phyloP scores from a whole-genome alignment of 2,329 filamentous ascomycete genomes.

The Daldinia sp. region DNA sequence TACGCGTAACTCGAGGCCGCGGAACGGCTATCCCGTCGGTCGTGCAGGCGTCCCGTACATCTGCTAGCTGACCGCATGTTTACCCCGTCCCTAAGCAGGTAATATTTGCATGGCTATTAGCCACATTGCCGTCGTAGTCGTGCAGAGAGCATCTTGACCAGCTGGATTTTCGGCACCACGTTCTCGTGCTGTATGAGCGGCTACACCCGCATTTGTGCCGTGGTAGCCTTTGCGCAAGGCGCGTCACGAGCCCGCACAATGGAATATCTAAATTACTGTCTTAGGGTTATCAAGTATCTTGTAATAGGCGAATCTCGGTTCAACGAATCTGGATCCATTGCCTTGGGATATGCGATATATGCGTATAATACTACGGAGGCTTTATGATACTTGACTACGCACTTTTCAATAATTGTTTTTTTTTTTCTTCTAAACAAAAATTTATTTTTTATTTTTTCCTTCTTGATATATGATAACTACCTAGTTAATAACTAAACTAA shows the following conservation, averaged over 20 bases:
- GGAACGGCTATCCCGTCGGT: slow-evolving; percentile 37
- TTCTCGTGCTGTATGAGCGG: slow-evolving; percentile 36
- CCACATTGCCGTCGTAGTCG: slow-evolving; percentile 27
- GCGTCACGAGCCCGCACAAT: slow-evolving; percentile 32
- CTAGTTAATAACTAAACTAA: slow-evolving; percentile 1
- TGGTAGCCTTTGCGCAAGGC: slow-evolving; percentile 34
- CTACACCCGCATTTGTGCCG: slow-evolving; percentile 38
- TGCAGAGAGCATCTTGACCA: slow-evolving; percentile 20
- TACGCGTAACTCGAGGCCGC: slow-evolving; percentile 31
- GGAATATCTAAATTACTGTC: slow-evolving; percentile 24
- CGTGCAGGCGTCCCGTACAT: slow-evolving; percentile 26
- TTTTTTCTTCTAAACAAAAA: not conserved
- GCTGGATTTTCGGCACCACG: slow-evolving; percentile 30
- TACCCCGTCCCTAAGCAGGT: slow-evolving; percentile 20
- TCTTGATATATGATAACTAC: not conserved
- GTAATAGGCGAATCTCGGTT: slow-evolving; percentile 40
- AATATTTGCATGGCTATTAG: slow-evolving; percentile 35
- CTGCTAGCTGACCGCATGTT: slow-evolving; percentile 38
- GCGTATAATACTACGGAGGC: slow-evolving; percentile 18
- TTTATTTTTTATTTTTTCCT: not conserved
- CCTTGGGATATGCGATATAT: slow-evolving; percentile 33
- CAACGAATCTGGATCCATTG: slow-evolving; percentile 40
- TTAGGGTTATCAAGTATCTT: slow-evolving; percentile 32
- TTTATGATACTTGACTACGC: slow-evolving; percentile 17
- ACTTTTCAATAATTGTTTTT: not conserved